Percentiles rank a stretch among this genome's conserved stretches.
phyloP scores from a whole-genome alignment of 345 rosid species.

The Dimocarpus longan region DNA sequence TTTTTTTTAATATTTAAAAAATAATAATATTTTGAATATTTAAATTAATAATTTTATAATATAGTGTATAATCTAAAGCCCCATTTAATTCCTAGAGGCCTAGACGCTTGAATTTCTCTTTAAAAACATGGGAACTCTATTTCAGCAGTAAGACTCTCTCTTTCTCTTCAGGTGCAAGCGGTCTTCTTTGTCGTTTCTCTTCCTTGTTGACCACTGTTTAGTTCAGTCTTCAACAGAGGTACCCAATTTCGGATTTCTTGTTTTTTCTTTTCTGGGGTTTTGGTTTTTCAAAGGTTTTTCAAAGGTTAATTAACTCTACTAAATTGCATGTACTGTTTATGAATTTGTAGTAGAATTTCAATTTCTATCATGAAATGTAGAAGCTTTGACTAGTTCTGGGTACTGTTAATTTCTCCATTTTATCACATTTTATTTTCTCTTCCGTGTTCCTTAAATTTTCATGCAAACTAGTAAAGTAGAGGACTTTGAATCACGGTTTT shows the following conservation, averaged over 20 bases:
- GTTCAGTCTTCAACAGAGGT: background rate
- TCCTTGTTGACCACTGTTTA: background rate
- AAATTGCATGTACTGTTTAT: background rate
- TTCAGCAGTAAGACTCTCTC: background rate
- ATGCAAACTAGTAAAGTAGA: background rate
- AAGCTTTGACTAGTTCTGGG: background rate
- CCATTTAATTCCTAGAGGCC: too few relatives aligned
- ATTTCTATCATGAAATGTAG: background rate
- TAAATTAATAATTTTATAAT: too few relatives aligned
- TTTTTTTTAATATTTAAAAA: too few relatives aligned
- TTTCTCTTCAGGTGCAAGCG: background rate
- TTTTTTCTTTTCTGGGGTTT: background rate
- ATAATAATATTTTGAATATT: too few relatives aligned
- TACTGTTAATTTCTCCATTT: too few relatives aligned
- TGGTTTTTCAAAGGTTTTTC: too few relatives aligned
- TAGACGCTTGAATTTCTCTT: too few relatives aligned
- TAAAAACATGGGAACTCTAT: too few relatives aligned
- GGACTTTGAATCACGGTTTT: conserved; percentile 1
- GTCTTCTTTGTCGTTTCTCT: background rate
- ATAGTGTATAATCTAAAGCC: too few relatives aligned
- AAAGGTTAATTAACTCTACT: background rate
- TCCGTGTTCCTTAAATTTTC: too few relatives aligned
- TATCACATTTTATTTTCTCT: too few relatives aligned
- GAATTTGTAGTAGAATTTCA: background rate
- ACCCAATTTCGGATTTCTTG: background rate